Evolutionary conservation across 495 filamentous ascomycete genomes (phyloP).

Genomic region (Trypethelium eluteriae): DNA sequence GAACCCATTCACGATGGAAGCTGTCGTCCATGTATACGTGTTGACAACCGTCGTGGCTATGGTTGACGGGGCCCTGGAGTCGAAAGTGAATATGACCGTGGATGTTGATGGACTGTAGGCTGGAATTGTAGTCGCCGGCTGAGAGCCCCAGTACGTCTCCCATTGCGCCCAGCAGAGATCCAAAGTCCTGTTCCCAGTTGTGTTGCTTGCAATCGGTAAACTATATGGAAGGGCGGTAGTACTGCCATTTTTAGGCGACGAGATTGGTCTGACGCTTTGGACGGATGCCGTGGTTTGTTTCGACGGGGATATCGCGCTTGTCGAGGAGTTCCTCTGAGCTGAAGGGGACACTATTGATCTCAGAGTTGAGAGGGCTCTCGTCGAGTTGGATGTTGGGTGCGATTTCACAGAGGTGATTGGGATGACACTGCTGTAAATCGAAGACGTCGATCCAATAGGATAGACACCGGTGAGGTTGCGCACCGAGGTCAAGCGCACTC

Average conservation of each 20-base stretch:
- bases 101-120: constrained; percentile 3
- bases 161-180: constrained; percentile 7
- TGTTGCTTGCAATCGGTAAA: background rate
- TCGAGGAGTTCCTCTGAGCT: background rate
- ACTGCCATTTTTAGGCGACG: background rate
- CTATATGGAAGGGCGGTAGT: background rate
- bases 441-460: constrained; percentile 1
- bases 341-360: background rate
- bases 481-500: background rate
- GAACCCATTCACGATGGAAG: background rate
- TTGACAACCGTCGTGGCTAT: background rate
- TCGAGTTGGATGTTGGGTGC: background rate
- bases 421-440: background rate
- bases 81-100: background rate
- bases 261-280: background rate
- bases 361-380: background rate
- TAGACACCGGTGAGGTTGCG: background rate
- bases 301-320: background rate
- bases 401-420: background rate
- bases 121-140: background rate
- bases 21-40: background rate
- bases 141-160: constrained; percentile 5
- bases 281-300: background rate
- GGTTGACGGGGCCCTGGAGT: background rate
- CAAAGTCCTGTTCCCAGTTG: constrained; percentile 7